A percentile compares a stretch with the other conserved stretches of the same genome.
phyloP scores from a whole-genome alignment of 2,329 filamentous ascomycete species.

The Aspergillus sergii region DNA sequence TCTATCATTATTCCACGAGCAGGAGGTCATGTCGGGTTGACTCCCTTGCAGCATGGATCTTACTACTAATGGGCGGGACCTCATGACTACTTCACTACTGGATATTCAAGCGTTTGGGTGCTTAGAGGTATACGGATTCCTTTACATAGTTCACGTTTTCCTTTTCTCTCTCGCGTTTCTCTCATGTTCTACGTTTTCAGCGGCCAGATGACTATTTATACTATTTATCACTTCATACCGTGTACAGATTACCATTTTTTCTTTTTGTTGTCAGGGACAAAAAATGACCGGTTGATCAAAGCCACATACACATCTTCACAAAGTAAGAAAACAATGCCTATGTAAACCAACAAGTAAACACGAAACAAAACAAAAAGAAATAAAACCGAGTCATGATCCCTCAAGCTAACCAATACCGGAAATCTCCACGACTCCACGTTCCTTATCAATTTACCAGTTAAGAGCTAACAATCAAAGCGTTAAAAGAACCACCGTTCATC shows the following conservation, averaged over 20 bases:
- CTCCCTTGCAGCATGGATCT: slow-evolving; percentile 2
- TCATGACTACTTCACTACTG: neutral
- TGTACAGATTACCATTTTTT: slow-evolving; percentile 5
- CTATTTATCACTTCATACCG: slow-evolving; percentile 3
- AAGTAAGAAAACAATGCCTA: too few relatives aligned
- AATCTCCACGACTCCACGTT: neutral
- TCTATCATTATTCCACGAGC: slow-evolving; percentile 19
- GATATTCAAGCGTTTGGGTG: slow-evolving; percentile 4
- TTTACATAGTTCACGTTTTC: neutral
- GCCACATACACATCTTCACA: neutral
- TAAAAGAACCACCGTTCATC: neutral
- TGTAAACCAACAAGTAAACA: neutral
- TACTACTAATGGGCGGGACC: neutral
- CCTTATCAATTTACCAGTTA: neutral
- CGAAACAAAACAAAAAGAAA: neutral
- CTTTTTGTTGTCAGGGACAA: neutral
- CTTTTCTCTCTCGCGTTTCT: neutral
- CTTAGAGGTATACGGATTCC: slow-evolving; percentile 1
- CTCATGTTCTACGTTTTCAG: neutral
- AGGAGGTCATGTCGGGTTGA: neutral
- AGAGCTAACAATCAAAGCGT: neutral
- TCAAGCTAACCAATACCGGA: neutral
- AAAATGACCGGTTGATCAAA: neutral
- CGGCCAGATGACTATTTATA: slow-evolving; percentile 1
- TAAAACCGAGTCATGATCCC: neutral